Evolutionary conservation across 768 basidiomycete species (phyloP), one percentile per base, ranked within the genome.

Genomic region (Hygrocybe punicea): DNA sequence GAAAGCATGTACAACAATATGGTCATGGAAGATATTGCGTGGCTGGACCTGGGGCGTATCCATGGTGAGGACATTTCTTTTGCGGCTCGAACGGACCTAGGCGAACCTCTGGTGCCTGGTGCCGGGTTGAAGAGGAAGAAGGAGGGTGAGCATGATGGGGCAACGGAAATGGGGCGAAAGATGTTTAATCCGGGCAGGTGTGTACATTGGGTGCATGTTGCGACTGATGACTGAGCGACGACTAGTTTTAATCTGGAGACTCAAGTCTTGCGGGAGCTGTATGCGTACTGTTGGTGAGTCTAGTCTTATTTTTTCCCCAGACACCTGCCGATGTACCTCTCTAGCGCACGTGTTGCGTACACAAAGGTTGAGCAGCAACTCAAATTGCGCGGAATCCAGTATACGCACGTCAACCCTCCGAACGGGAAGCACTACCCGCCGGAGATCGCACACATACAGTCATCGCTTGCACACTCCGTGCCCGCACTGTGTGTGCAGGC

Each of bases 321-420:
- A 16, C 21, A 25, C 8, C 5, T 29, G 29, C 4, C 16, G 13
- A 36, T 36, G 17, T 6, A 10, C 36, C 25, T 23, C 36, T n/a
- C 34, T 58, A 95, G 92, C 65, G 93, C 93, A 10, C 87, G 93
- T 16, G 90, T 94, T 16, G 87, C 93, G n/a, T 91, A 91, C 65
- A 87, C 84, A 61, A 91, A 86, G 63, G 85, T 98, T 53, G 93
- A 97, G 71, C 78, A 83, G 45, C 93, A 96, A 68, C 83, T 97
- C 69, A 92, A 93, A 69, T 71, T 84, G 19, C 87, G 89, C 25
- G 80, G 80, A 21, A 94, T 96, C 51, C 86, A 87, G 1, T 93
- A 85, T 65, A 84, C 78, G 2, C 82, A 89, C 49, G 86, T 93
- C 65, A 85, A 83, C 60, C 86, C 91, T 34, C 68, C 78, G 11